Evolutionary conservation across 148 eudicot genomes (phyloP), one percentile per base, ranked within the genome.

Genomic region (Agrostemma githago): DNA sequence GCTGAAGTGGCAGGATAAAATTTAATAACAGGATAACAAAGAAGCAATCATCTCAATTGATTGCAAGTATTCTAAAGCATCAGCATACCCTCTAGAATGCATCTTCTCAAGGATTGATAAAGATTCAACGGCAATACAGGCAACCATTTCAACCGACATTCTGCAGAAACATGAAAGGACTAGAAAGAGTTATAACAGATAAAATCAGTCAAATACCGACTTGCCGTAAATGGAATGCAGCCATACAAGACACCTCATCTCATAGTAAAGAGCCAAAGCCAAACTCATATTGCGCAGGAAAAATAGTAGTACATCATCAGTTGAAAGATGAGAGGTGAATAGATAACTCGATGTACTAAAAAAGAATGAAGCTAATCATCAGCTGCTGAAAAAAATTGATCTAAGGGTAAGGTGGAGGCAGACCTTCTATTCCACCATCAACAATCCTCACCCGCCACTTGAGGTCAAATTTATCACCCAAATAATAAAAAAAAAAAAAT

Each of bases 81-180:
- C 6, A 54, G 41, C 77, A 72, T 88, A 92, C 97, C 97, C 97
- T 81, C 74, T 89, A 54, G 86, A 57, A 66, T 92, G 97, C 88
- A 92, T 75, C 86, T 89, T 92, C 76, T 89, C 95, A 60, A 92
- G 88, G 68, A 92, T 92, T 42, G 95, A 92, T 77, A 92, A 73
- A 63, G 95, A 82, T 80, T 92, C 97, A 42, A 89, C 90, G 8
- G 95, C 97, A 72, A 92, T 92, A 66, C 97, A 92, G 38, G 97
- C 86, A 65, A 88, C 89, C 95, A 92, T 92, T 80, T 89, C 90
- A 34, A 85, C 75, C 12, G 97, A 84, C 97, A 92, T 89, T 89
- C 97, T 92, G 95, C 73, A 82, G 72, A 78, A 14, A 61, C 53
- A 57, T 69, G 26, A 77, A 70, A 26, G 54, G 77, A n/a, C 53